Evolutionary conservation across 1,284 basidiomycete species (phyloP).

Genomic region (Papiliotrema fonsecae): DNA sequence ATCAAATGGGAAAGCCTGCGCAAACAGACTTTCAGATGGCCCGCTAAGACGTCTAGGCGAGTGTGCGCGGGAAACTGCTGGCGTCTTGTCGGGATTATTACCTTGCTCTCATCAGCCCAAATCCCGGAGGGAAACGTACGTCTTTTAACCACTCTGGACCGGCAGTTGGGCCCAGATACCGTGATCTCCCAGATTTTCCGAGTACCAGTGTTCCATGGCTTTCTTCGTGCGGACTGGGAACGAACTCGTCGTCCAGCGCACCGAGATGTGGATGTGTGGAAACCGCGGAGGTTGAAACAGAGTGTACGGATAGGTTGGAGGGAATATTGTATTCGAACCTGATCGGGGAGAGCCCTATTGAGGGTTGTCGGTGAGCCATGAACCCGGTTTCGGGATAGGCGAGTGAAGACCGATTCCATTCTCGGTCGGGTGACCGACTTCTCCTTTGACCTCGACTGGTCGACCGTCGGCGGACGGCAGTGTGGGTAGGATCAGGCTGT

Average conservation of each 20-base stretch:
- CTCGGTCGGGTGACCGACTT: too few relatives aligned
- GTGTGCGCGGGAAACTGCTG: not conserved
- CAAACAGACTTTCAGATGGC: not conserved
- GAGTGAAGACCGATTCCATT: too few relatives aligned
- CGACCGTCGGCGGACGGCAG: too few relatives aligned
- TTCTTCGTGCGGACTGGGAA: not conserved
- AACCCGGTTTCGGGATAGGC: too few relatives aligned
- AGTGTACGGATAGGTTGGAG: too few relatives aligned
- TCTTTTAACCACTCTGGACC: conserved; percentile 8
- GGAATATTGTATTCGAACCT: not conserved
- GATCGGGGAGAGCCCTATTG: too few relatives aligned
- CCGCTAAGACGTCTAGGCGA: not conserved
- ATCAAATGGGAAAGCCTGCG: not conserved
- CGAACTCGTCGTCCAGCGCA: not conserved
- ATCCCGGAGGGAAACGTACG: conserved; percentile 2
- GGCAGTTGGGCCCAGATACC: conserved; percentile 7
- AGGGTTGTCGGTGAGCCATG: too few relatives aligned
- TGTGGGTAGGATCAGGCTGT: too few relatives aligned
- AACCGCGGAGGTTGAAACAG: too few relatives aligned
- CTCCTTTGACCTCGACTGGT: too few relatives aligned
- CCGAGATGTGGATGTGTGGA: too few relatives aligned
- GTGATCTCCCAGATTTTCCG: conserved; percentile 5
- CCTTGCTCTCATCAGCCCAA: not conserved
- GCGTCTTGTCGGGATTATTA: not conserved
- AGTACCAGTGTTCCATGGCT: conserved; percentile 3